Evolutionary conservation across 208 protist species (phyloP).

Genomic region (Naegleria fowleri): DNA sequence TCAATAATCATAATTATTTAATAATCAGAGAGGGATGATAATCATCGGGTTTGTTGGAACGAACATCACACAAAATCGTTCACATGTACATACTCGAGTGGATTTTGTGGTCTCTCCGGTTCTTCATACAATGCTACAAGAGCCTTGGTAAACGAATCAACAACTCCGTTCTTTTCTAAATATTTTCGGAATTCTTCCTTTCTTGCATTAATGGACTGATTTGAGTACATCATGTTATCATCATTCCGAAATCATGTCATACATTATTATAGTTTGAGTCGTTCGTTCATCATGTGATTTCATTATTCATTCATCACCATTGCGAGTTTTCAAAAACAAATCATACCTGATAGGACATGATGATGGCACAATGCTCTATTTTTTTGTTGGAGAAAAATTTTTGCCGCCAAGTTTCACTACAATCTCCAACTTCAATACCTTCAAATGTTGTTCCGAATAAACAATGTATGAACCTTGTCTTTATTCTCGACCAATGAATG

Average conservation of each 20-base stretch:
- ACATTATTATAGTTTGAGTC: too few species aligned
- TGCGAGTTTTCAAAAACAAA: neutral
- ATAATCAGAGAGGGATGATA: too few species aligned
- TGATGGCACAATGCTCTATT: neutral
- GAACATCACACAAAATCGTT: too few species aligned
- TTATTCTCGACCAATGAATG: too few species aligned
- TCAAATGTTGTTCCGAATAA: too few species aligned
- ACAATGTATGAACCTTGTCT: too few species aligned
- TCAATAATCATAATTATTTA: neutral
- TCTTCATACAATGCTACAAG: conserved; percentile 42
- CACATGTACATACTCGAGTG: conserved; percentile 31
- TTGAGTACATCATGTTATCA: neutral
- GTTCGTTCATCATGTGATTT: too few species aligned
- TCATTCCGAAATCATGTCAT: neutral
- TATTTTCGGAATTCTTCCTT: conserved; percentile 45
- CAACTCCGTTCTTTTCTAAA: conserved; percentile 40
- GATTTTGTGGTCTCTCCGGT: conserved; percentile 38
- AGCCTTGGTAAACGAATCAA: conserved; percentile 36
- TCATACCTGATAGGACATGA: neutral
- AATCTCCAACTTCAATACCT: too few species aligned
- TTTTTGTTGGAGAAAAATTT: neutral
- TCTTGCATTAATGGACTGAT: conserved; percentile 28
- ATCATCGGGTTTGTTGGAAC: too few species aligned
- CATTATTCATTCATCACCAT: too few species aligned
- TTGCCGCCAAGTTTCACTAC: neutral